phyloP scores from a whole-genome alignment of 176 grass and related monocot genomes.

The Lolium perenne region DNA sequence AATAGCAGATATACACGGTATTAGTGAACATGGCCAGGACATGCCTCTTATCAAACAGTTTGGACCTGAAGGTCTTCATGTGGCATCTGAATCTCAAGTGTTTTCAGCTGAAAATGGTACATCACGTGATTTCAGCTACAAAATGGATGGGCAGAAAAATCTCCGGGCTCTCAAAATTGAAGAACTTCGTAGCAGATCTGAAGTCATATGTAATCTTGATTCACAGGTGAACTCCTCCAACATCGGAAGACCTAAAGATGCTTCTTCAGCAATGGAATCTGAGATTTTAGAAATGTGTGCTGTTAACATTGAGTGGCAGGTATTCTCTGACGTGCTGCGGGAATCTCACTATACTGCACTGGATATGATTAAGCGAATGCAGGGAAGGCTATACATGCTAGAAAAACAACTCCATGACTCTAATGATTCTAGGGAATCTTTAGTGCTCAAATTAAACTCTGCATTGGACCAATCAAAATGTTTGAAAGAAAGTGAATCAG shows the following conservation, averaged over 20 bases:
- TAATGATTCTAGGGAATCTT: constrained; percentile 60
- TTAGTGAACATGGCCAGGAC: constrained; percentile 49
- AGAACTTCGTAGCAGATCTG: constrained; percentile 52
- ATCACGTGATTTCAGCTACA: constrained; percentile 36
- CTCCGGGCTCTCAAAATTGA: constrained; percentile 45
- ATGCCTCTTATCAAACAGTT: constrained; percentile 36
- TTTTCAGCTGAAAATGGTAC: constrained; percentile 39
- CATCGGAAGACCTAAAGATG: constrained; percentile 27
- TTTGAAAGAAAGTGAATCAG: constrained; percentile 71
- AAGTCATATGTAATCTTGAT: constrained; percentile 45
- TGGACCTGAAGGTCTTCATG: constrained; percentile 33
- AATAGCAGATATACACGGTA: constrained; percentile 14
- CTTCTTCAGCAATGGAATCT: constrained; percentile 53
- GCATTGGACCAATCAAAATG: constrained; percentile 67
- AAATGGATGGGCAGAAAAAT: constrained; percentile 51
- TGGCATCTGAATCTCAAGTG: constrained; percentile 30
- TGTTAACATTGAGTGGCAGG: constrained; percentile 63
- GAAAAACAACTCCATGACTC: constrained; percentile 66
- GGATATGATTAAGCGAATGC: constrained; percentile 60
- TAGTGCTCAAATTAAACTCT: constrained; percentile 57
- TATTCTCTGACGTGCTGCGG: constrained; percentile 81
- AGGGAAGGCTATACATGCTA: constrained; percentile 60
- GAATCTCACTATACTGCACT: constrained; percentile 63
- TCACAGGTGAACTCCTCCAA: constrained; percentile 43
- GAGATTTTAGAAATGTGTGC: constrained; percentile 69